Evolutionary conservation across 441 rosid genomes (phyloP), one percentile per base, ranked within the genome.

Genomic region (Eutrema salsugineum): DNA sequence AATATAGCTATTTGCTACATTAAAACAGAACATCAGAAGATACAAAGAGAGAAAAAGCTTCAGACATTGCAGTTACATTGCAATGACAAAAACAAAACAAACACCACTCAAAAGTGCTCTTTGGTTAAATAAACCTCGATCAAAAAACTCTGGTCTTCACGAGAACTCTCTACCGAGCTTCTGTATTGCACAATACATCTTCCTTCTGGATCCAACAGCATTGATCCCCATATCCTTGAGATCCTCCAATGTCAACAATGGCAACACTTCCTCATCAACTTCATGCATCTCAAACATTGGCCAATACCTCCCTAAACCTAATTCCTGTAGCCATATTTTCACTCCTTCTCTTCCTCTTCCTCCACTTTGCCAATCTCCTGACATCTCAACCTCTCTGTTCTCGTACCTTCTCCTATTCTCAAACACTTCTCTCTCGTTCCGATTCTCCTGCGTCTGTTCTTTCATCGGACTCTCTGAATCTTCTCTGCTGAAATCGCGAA

Each of bases 211-310:
- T 11, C 99, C 99, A 76, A 94, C 97, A 5, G 97, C 99, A 81
- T 77, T 94, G 28, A 94, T 90, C 17, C 99, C 99, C 97, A 94
- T 94, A 77, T 94, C 99, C 82, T 94, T 94, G 80, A 94, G 88
- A 84, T 94, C 99, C 82, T 91, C 99, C 83, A 94, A 71, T 24
- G 99, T 94, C 78, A 94, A 78, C 91, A 90, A 86, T 9, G 97
- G 95, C 86, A 94, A 78, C 2, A 91, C 92, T 73, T 91, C 91
- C 61, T 94, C 97, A 78, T 94, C 99, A 58, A 94, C 99, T 77
- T 94, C 99, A 79, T 94, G 97, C 72, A 91, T 85, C 83, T 94
- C 97, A 17, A 91, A 94, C 71, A 91, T 87, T 0, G 97, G 91
- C 4, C 95, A 93, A 53, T 94, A 94, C 42, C 94, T 81, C 58